Conservation (phyloP, 2,329 filamentous ascomycete genomes). For the Fusarium sp. region DNA sequence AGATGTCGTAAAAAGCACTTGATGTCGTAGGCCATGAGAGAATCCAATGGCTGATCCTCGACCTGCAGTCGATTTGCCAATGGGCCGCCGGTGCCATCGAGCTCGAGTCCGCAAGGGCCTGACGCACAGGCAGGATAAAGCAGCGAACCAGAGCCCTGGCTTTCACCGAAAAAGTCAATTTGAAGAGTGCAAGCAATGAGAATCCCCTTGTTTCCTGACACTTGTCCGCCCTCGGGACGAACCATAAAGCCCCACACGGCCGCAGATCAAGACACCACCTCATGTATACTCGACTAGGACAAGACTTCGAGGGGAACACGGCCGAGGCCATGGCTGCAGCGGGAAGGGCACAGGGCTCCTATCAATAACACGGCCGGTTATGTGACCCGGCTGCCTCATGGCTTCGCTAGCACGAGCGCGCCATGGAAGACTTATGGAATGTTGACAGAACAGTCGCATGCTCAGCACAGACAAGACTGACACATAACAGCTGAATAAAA, state of each 20-base stretch:
- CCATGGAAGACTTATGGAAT: conserved; percentile 36
- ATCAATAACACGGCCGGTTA: conserved; percentile 45
- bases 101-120: conserved; percentile 30
- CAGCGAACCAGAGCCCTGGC: conserved; percentile 51
- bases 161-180: conserved; percentile 52
- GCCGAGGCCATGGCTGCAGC: conserved; percentile 47
- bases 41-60: conserved; percentile 24
- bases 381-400: conserved; percentile 36
- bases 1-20: conserved; percentile 21
- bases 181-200: conserved; percentile 46
- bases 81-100: conserved; percentile 23
- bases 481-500: not conserved
- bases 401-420: conserved; percentile 16
- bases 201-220: conserved; percentile 51
- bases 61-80: conserved; percentile 28
- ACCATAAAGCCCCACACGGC: conserved; percentile 55
- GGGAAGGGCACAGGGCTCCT: conserved; percentile 45
- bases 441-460: conserved; percentile 16
- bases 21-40: conserved; percentile 20
- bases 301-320: conserved; percentile 35
- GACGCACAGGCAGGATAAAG: conserved; percentile 35
- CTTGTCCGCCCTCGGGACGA: conserved; percentile 53
- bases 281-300: conserved; percentile 40
- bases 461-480: not conserved
- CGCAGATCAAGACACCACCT: conserved; percentile 54